Percentiles rank a stretch among this genome's conserved stretches.
These are phyloP conservation scores for Leptosphaerulina australis DNA, from an alignment of 2,329 filamentous ascomycete species.

Conservation along the genomic window DNA sequence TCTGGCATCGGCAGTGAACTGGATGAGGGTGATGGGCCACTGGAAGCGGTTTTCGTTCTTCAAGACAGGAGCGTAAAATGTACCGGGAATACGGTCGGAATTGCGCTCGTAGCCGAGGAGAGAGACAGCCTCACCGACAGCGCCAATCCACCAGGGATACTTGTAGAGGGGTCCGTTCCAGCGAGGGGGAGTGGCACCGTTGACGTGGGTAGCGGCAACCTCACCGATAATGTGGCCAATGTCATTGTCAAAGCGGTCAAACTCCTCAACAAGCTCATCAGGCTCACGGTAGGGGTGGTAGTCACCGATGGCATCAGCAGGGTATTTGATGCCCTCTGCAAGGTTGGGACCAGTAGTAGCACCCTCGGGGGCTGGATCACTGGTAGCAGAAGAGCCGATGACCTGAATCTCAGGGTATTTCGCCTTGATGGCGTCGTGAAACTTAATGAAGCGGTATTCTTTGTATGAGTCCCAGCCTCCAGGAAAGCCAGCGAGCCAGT, in stretches of 20 bases:
- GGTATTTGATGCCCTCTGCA: constrained; percentile 28
- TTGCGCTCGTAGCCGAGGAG: constrained; percentile 70
- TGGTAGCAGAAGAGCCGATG: constrained; percentile 41
- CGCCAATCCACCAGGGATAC: constrained; percentile 57
- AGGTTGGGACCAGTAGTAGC: constrained; percentile 47
- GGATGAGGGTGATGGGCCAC: constrained; percentile 49
- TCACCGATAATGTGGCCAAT: constrained; percentile 43
- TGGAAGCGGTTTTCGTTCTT: constrained; percentile 46
- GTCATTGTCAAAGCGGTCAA: constrained; percentile 53
- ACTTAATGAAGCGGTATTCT: constrained; percentile 42
- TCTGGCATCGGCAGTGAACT: constrained; percentile 50
- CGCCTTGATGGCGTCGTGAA: constrained; percentile 44
- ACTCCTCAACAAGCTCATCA: constrained; percentile 50
- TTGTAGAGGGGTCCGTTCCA: constrained; percentile 35
- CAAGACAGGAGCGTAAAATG: constrained; percentile 45
- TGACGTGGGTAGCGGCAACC: constrained; percentile 43
- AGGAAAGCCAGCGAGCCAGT: constrained; percentile 45
- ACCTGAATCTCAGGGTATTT: constrained; percentile 46
- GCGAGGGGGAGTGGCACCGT: constrained; percentile 32
- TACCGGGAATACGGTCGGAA: constrained; percentile 62
- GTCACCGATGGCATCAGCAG: constrained; percentile 39
- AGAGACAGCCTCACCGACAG: constrained; percentile 69
- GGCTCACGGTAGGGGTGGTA: constrained; percentile 55
- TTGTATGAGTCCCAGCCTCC: constrained; percentile 38
- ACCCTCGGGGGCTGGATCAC: constrained; percentile 34